These are phyloP conservation scores for Russula foetens DNA, from an alignment of 768 basidiomycete species.

Conservation along the genomic window DNA sequence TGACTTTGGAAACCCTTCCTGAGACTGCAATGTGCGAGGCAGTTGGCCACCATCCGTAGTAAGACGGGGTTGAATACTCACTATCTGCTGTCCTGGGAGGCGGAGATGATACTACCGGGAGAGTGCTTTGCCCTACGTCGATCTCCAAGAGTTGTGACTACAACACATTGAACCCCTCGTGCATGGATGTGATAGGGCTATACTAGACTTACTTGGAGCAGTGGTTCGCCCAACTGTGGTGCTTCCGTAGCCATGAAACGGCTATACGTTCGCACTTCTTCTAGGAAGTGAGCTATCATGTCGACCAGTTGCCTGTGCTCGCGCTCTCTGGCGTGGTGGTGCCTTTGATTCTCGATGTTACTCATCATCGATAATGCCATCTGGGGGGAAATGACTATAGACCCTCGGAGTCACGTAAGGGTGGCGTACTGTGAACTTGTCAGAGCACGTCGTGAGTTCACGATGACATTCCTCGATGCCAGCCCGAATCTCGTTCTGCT, in stretches of 20 bases:
- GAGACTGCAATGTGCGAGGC: neutral
- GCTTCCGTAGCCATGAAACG: neutral
- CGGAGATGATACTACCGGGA: neutral
- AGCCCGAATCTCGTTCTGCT: conserved; percentile 34
- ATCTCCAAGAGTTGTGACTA: neutral
- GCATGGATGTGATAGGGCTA: neutral
- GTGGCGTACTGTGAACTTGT: conserved; percentile 31
- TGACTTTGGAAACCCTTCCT: conserved; percentile 29
- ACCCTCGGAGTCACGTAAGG: neutral
- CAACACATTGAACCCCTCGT: neutral
- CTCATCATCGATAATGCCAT: neutral
- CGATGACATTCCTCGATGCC: conserved; percentile 33
- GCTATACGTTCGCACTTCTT: neutral
- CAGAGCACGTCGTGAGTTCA: conserved; percentile 32
- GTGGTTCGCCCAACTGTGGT: neutral
- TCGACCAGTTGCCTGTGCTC: neutral
- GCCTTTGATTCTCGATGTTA: neutral
- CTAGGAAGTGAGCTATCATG: neutral
- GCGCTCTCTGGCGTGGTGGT: neutral
- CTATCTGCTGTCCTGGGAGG: neutral
- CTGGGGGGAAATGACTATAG: neutral
- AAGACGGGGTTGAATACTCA: neutral
- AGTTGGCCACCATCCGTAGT: neutral
- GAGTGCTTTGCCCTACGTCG: neutral
- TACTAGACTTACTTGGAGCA: neutral